Evolutionary conservation across 441 rosid species (phyloP), one percentile per base, ranked within the genome.

Genomic region (Theobroma grandiflorum): DNA sequence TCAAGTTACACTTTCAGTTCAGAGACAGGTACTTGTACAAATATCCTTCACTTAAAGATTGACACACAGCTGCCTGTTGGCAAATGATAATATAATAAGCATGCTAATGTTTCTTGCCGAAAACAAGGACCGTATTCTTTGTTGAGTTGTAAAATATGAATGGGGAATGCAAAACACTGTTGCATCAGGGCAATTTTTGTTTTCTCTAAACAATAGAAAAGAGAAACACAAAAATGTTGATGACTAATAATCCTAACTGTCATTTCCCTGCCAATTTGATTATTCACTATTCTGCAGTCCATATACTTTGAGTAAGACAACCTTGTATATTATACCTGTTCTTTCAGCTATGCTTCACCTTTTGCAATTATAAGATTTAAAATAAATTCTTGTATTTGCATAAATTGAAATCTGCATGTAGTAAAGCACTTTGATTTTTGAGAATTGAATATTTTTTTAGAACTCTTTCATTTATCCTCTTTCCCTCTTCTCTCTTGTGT

Each of bases 1-100:
- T 84, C 89, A 22, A 85, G 84, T 82, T 79, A 47, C 62, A 79
- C 80, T 87, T 84, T 85, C 72, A 82, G 90, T 85, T 81, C 86
- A 4, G 91, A 79, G 72, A 72, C 89, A 77, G 96, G 97, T 93
- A 86, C 72, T 43, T 18, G 22, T 50, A 63, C 31, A 26, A 26
- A 26, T 26, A 26, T 26, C 31, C 78, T 75, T 77, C 4, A 61
- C 2, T 8, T 38, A 11, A 35, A n/a, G 37, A 69, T 66, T 74
- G 22, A 42, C 42, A 52, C 58, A 11, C 49, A 47, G 62, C 61
- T 81, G 31, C 72, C 42, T 35, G 61, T 15, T 26, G 43, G 14
- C 7, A 37, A 68, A 52, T 47, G 38, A 64, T 14, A 45, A 42
- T 38, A 78, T 26, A 7, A 15, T 49, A 65, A 73, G 57, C 45